Evolutionary conservation across 2,329 filamentous ascomycete species (phyloP).

Genomic region (Tolypocladium cylindrosporum): DNA sequence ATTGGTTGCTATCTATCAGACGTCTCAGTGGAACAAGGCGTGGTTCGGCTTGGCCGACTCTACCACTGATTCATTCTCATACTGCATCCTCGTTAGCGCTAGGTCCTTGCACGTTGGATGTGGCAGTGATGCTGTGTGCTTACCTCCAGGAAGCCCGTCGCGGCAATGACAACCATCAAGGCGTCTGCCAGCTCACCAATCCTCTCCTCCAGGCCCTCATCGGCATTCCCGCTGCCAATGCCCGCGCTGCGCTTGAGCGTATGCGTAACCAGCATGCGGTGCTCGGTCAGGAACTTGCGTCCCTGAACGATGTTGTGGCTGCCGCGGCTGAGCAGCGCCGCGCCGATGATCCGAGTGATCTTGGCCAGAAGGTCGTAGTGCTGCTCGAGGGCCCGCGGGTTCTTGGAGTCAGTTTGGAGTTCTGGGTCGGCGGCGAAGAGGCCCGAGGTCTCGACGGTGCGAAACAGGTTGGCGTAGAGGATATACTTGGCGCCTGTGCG

Average conservation of each 20-base stretch:
- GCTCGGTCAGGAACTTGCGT: conserved; percentile 69
- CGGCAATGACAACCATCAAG: conserved; percentile 71
- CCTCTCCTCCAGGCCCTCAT: conserved; percentile 42
- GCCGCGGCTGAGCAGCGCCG: conserved; percentile 71
- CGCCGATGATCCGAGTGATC: conserved; percentile 71
- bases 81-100: conserved; percentile 17
- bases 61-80: conserved; percentile 28
- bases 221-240: conserved; percentile 44
- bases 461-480: conserved; percentile 83
- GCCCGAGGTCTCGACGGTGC: conserved; percentile 68
- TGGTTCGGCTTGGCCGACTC: conserved; percentile 22
- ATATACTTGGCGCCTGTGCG: conserved; percentile 75
- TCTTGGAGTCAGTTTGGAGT: conserved; percentile 68
- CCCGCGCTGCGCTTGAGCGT: conserved; percentile 84
- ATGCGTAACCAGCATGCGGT: conserved; percentile 74
- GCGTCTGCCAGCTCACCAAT: conserved; percentile 74
- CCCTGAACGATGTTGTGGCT: conserved; percentile 75
- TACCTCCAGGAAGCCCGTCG: conserved; percentile 82
- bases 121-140: conserved; percentile 18
- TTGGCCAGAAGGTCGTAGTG: conserved; percentile 79
- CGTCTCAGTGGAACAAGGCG: conserved; percentile 28
- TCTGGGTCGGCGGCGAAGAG: conserved; percentile 88
- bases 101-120: neutral
- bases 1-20: neutral
- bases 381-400: conserved; percentile 60